Conservation (phyloP, 495 filamentous ascomycete species). For the Clohesyomyces aquaticus region DNA sequence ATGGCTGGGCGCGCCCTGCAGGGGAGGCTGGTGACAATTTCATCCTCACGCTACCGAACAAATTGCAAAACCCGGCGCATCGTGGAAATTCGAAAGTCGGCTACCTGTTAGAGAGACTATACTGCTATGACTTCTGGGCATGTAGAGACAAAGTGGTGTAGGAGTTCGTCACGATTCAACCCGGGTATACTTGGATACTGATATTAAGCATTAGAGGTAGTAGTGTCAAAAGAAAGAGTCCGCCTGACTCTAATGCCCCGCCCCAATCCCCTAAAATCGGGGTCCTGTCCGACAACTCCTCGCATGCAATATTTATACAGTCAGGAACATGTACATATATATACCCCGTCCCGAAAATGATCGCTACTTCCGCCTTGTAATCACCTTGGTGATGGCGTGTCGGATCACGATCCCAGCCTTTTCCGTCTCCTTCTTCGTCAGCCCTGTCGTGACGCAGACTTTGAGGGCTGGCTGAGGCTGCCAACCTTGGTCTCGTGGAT, state of each 20-base stretch:
- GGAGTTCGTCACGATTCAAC: no score
- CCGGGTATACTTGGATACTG: no score
- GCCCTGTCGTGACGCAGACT: conserved; percentile 81
- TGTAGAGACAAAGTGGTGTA: background rate
- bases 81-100: no score
- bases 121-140: no score
- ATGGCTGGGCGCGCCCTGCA: conserved; percentile 20
- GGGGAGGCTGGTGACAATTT: conserved; percentile 10
- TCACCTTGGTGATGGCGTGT: conserved; percentile 91
- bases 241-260: background rate
- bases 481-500: conserved; percentile 62
- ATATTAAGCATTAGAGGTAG: background rate
- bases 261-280: background rate
- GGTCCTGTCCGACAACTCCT: background rate
- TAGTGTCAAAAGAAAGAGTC: background rate
- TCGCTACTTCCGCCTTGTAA: conserved; percentile 60
- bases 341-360: background rate
- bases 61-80: no score
- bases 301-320: conserved; percentile 8
- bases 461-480: conserved; percentile 79
- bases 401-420: conserved; percentile 85
- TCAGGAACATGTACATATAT: no score
- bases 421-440: conserved; percentile 93
- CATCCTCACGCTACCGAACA: background rate
- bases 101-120: no score